A percentile compares a stretch with the other conserved stretches of the same genome.
phyloP scores from a whole-genome alignment of 2,329 filamentous ascomycete genomes.

The Coleophoma crateriformis region DNA sequence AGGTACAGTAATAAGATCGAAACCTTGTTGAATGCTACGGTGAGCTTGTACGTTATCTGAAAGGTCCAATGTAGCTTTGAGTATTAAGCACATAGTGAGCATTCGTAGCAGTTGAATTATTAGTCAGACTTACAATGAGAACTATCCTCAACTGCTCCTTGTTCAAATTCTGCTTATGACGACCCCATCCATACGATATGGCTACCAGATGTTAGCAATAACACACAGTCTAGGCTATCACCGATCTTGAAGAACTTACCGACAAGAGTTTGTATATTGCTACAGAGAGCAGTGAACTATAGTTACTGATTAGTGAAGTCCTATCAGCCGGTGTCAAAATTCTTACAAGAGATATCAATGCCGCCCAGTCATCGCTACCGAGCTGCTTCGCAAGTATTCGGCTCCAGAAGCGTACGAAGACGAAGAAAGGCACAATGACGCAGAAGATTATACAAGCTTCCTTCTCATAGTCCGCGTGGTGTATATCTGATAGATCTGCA shows the following conservation, averaged over 20 bases:
- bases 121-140: conserved; percentile 5
- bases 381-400: conserved; percentile 8
- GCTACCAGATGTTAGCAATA: conserved; percentile 2
- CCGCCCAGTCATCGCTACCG: conserved; percentile 10
- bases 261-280: conserved; percentile 8
- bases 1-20: conserved; percentile 11
- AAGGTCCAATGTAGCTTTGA: conserved; percentile 10
- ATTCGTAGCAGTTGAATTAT: not conserved
- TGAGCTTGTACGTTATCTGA: conserved; percentile 11
- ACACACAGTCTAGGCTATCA: not conserved
- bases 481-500: conserved; percentile 8
- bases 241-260: conserved; percentile 1
- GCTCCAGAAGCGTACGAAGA: conserved; percentile 7
- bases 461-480: conserved; percentile 10
- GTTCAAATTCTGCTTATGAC: conserved; percentile 6
- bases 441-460: conserved; percentile 7
- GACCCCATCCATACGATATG: conserved; percentile 7
- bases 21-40: conserved; percentile 7
- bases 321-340: not conserved
- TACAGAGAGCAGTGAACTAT: conserved; percentile 7
- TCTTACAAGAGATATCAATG: conserved; percentile 6
- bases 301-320: not conserved
- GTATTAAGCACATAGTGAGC: not conserved
- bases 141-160: conserved; percentile 1
- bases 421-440: conserved; percentile 4